Percentiles rank a stretch among this genome's conserved stretches.
Evolutionary conservation across 1,284 basidiomycete genomes (phyloP).

Genomic region (Melampsora americana): DNA sequence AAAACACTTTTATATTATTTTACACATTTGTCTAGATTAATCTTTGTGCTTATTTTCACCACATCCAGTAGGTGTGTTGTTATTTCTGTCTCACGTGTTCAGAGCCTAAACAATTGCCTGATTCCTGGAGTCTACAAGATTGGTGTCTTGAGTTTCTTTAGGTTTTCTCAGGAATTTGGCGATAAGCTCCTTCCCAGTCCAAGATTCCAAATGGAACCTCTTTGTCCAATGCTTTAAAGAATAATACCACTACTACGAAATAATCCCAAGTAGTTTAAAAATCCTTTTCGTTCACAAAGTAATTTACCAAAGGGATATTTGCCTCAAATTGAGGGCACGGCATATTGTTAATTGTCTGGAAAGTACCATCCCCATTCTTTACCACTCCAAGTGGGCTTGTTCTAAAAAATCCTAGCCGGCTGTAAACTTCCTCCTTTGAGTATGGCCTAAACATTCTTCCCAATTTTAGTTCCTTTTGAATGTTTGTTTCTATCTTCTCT

Average conservation of each 20-base stretch:
- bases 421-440: not conserved
- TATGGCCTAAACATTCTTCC: not conserved
- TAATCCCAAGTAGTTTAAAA: constrained; percentile 15
- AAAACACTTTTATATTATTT: too few species aligned
- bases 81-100: too few species aligned
- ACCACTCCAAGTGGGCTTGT: constrained; percentile 1
- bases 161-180: too few species aligned
- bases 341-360: not conserved
- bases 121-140: too few species aligned
- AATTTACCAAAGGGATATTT: not conserved
- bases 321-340: not conserved
- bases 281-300: not conserved
- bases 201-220: not conserved
- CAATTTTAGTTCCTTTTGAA: not conserved
- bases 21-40: too few species aligned
- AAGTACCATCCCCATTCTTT: not conserved
- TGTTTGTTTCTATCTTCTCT: not conserved
- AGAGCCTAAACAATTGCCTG: too few species aligned
- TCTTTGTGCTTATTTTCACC: too few species aligned
- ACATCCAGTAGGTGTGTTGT: too few species aligned
- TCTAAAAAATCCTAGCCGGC: not conserved
- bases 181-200: too few species aligned
- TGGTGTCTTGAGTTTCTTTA: too few species aligned
- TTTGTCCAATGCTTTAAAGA: not conserved
- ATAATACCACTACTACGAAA: not conserved